Evolutionary conservation across 73 alveolate species (phyloP), one percentile per base, ranked within the genome.

Genomic region (Uronychia binucleata): DNA sequence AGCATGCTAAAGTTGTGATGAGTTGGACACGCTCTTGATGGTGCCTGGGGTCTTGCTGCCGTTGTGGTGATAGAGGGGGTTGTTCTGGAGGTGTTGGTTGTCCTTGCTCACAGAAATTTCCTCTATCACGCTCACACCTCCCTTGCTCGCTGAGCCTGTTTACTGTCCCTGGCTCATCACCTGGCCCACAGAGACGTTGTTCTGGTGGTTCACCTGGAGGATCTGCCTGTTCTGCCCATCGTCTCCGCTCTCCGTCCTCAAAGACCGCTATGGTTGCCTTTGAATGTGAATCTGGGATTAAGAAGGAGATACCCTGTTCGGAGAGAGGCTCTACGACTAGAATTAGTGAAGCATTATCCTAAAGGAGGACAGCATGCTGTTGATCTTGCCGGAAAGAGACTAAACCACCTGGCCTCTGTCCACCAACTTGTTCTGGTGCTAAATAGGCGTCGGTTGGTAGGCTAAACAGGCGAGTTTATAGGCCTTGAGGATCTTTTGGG

Each of bases 381-480:
- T n/a, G n/a, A n/a, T n/a, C n/a, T n/a, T n/a, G n/a, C n/a, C n/a
- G n/a, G n/a, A n/a, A n/a, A n/a, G n/a, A n/a, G n/a, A n/a, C n/a
- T n/a, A n/a, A n/a, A n/a, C n/a, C n/a, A n/a, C n/a, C 19, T 46
- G 67, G 67, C 19, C 67, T 19, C 67, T 46, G 5, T 5, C 19
- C 67, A 46, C 19, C 67, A 5, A 46, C 19, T 46, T 11, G 19
- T 46, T 46, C 5, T 46, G 19, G 67, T 46, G 19, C n/a, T 11
- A 46, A 19, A 46, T 46, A 26, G 84, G 33, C 75, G 88, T 31
- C 1, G 96, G 96, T 1, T 87, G 82, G 83, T 91, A 91, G 30
- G 94, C 94, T 26, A 91, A 77, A 77, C 96, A 91, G 31, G 96
- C 96, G 28, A 91, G 26, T 67, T 91, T 91, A 67, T 88, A 91